Conservation (phyloP, 257 asterid species). For the Misopates orontium region DNA sequence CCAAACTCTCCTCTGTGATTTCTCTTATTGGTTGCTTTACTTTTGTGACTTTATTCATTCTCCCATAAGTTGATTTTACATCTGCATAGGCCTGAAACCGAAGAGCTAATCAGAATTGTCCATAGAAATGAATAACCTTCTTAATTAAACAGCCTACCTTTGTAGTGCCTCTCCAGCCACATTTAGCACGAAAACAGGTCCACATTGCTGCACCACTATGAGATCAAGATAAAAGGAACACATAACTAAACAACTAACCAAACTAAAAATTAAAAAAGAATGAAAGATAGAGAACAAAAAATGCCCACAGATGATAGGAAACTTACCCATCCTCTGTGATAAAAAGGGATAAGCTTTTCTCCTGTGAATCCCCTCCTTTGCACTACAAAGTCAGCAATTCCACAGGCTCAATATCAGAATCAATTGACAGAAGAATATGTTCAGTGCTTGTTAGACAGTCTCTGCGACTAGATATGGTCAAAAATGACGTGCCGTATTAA, state of each 20-base stretch:
- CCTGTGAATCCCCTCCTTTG: constrained; percentile 65
- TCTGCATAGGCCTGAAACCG: constrained; percentile 64
- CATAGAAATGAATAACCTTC: constrained; percentile 3
- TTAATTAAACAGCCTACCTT: constrained; percentile 49
- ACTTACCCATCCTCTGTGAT: constrained; percentile 69
- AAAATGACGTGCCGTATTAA: too few species aligned
- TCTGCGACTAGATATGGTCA: too few species aligned
- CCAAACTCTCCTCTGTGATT: constrained; percentile 54
- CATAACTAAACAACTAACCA: constrained; percentile 32
- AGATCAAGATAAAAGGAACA: constrained; percentile 24
- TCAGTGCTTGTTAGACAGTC: too few species aligned
- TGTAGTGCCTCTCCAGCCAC: constrained; percentile 85
- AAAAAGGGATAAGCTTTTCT: constrained; percentile 76
- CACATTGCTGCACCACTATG: constrained; percentile 69
- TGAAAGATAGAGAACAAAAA: not conserved
- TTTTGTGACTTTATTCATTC: constrained; percentile 39
- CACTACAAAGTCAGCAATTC: constrained; percentile 57
- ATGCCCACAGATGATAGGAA: not conserved
- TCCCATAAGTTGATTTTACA: constrained; percentile 46
- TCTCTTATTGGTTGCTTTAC: constrained; percentile 47
- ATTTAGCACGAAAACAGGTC: constrained; percentile 85
- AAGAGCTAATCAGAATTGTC: constrained; percentile 17
- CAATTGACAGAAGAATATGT: too few species aligned
- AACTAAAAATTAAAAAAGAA: constrained; percentile 2
- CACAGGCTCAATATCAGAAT: constrained; percentile 19